Evolutionary conservation across 2,329 filamentous ascomycete species (phyloP).

Genomic region (Colletotrichum tabaci): DNA sequence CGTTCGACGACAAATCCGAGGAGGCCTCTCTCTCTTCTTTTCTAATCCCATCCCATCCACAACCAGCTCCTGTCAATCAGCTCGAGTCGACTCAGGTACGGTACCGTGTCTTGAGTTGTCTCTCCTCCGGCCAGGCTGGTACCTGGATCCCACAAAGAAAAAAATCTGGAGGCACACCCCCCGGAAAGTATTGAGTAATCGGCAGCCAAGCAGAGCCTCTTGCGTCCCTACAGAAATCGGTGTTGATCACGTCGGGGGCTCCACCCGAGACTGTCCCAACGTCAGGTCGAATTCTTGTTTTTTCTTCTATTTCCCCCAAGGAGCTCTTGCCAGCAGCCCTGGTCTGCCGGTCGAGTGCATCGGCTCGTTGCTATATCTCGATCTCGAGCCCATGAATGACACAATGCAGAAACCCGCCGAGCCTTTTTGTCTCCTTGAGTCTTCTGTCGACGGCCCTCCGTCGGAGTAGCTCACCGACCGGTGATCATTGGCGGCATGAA

Average conservation of each 20-base stretch:
- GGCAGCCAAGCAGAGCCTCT: conserved; percentile 35
- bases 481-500: conserved; percentile 12
- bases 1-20: not conserved
- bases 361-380: not conserved
- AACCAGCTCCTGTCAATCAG: not conserved
- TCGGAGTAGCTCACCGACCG: not conserved
- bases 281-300: conserved; percentile 13
- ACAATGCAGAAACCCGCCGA: not conserved
- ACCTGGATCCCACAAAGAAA: not conserved
- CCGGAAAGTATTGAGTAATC: conserved; percentile 8
- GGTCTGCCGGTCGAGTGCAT: not conserved
- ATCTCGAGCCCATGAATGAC: not conserved
- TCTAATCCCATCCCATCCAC: not conserved
- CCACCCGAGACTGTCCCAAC: conserved; percentile 39
- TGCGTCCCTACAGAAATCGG: not conserved
- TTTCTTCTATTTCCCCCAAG: too few species aligned
- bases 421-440: not conserved
- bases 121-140: not conserved
- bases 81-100: not conserved
- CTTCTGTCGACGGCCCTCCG: too few species aligned
- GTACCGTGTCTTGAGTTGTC: not conserved
- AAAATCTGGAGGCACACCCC: not conserved
- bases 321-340: not conserved
- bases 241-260: conserved; percentile 20
- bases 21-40: not conserved